Base-by-base conservation (phyloP, 2,329 filamentous ascomycete genomes). In the Diaporthe batatas region DNA sequence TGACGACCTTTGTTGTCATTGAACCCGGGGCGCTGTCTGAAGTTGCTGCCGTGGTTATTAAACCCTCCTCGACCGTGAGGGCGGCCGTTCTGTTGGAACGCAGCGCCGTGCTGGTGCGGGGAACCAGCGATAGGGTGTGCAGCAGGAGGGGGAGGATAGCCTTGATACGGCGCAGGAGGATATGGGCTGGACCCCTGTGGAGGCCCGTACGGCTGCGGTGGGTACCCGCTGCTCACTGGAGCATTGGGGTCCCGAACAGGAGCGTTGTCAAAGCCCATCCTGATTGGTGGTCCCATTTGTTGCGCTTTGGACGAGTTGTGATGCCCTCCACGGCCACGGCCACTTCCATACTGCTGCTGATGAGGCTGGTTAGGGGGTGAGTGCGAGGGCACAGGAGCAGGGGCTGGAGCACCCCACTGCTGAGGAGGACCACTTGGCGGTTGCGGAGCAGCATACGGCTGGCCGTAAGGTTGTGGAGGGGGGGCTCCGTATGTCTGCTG, bases 261-360 rank as follows among this genome's bases (percentile, higher is more conserved):
- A 23, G 74, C 75, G 68, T 81, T 81, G 64, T 89, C 87, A 80
- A 88, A 88, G 4, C 87, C 86, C 83, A 89, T 88, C 71, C 84
- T 84, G 75, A 90, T 86, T 2, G 87, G 86, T 44, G 87, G 86
- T 0, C 86, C 89, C 88, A 87, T 88, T 76, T 85, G 82, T 79
- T 79, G 80, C 0, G 79, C 75, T 68, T 81, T 81, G 16, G 78
- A 71, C 6, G 75, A 86, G 69, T 78, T 78, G 75, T 85, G 83
- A 67, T 84, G 82, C 39, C 79, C 80, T 58, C 83, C 81, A 68
- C 83, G 82, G 42, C 80, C 80, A 72, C 86, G 82, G 68, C 87
- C 87, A 74, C 86, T 86, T 58, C 81, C 81, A 76, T 80, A 79
- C 73, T 79, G 81, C 73, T 78, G 81, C 36, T 80, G 77, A 74